Evolutionary conservation across 306 rosid species (phyloP).

Genomic region (Pyrus bretschneideri): DNA sequence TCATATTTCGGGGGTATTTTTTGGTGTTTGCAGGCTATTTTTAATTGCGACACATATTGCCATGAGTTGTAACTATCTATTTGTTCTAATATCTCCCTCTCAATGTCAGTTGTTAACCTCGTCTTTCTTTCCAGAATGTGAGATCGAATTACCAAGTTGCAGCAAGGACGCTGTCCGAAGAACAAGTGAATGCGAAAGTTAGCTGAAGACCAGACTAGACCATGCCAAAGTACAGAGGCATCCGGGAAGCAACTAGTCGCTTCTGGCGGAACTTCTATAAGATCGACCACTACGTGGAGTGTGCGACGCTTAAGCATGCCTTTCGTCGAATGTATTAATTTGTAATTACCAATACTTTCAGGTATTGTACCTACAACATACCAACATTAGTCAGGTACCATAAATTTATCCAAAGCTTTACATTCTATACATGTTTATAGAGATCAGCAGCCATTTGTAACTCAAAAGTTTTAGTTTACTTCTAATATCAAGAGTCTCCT

Average conservation of each 20-base stretch:
- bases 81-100: background rate
- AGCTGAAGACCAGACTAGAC: constrained; percentile 9
- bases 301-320: background rate
- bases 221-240: background rate
- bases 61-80: background rate
- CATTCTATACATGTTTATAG: no score
- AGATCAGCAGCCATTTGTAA: no score
- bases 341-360: background rate
- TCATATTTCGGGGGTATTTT: background rate
- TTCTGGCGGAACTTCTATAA: no score
- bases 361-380: background rate
- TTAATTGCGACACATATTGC: background rate
- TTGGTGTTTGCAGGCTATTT: background rate
- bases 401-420: background rate
- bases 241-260: background rate
- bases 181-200: constrained; percentile 23
- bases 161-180: constrained; percentile 25
- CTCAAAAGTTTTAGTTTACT: no score
- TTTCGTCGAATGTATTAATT: background rate
- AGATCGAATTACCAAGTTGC: constrained; percentile 66
- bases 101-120: background rate
- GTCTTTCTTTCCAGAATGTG: constrained; percentile 46
- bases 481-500: no score
- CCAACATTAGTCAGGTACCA: background rate
- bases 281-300: no score